A percentile compares a stretch with the other conserved stretches of the same genome.
Conservation (phyloP, 2,329 filamentous ascomycete genomes). For the Emydomyces testavorans region DNA sequence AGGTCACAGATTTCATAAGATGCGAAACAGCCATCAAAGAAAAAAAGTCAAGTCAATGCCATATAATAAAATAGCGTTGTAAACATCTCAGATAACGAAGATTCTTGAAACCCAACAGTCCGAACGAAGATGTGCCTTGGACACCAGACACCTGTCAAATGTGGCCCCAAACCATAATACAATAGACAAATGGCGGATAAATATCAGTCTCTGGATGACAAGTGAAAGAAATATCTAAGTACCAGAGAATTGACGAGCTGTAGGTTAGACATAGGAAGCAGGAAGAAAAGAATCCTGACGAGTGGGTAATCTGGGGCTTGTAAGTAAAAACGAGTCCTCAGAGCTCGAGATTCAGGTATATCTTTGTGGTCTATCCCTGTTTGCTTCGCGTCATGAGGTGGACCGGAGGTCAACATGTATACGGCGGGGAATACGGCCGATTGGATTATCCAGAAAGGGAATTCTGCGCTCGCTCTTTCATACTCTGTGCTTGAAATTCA, state of each 20-base stretch:
- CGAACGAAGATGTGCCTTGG: neutral
- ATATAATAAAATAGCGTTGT: neutral
- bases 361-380: too few species aligned
- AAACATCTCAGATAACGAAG: neutral
- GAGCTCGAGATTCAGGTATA: too few species aligned
- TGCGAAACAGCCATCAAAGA: neutral
- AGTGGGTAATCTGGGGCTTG: too few species aligned
- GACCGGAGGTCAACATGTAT: neutral
- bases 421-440: neutral
- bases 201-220: neutral
- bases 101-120: neutral
- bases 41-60: neutral
- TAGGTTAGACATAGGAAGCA: neutral
- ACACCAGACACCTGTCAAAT: conserved; percentile 5
- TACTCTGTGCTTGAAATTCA: conserved; percentile 51
- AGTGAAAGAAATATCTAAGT: neutral
- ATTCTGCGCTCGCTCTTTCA: conserved; percentile 46
- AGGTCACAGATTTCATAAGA: conserved; percentile 1
- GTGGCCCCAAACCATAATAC: neutral
- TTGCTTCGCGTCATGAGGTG: neutral
- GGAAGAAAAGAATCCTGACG: too few species aligned
- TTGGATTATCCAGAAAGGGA: conserved; percentile 10
- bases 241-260: neutral
- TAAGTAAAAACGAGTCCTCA: too few species aligned
- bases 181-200: neutral